Base-by-base conservation (phyloP, 1,284 basidiomycete species). In the Marasmius tenuissimus region DNA sequence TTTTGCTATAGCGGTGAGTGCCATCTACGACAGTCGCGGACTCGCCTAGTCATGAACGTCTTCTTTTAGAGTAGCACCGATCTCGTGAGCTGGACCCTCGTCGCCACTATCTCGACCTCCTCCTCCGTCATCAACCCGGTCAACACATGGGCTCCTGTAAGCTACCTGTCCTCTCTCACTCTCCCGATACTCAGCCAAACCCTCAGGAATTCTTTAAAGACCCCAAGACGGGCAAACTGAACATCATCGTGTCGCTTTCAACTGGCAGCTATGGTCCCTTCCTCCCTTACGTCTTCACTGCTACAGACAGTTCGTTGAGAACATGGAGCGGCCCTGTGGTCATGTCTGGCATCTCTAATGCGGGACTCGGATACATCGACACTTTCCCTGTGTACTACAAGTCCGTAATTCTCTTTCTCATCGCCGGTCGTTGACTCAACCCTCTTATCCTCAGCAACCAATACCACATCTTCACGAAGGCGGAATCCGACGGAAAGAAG, bases 151-250 rank as follows among this genome's bases (percentile, higher is more conserved):
- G 74, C 73, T 5, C 72, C 74, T 22, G 72, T 73, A 54, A 33
- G 70, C 4, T 62, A 52, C 38, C 27, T 48, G 18, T 40, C 2
- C 45, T 11, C 20, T 27, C n/a, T 59, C 33, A 20, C 16, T 35
- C 45, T 1, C n/a, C 22, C 27, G 11, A 50, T 16, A 16, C 33
- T 56, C 34, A 57, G 55, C 22, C 45, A 10, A 8, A 4, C 20
- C 10, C 10, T 10, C 55, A 75, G 72, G 74, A 75, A 69, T 76
- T 74, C 65, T 76, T 75, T 66, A 74, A 74, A 59, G 74, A 76
- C 58, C 71, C 74, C 5, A 71, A 66, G 51, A 74, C 71, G 0
- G 73, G 73, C 11, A 69, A 68, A 54, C 52, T 75, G 51, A 73
- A 74, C 60, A 72, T 75, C 51, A 67, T 76, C 27, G 73, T 75